Evolutionary conservation across 2,329 filamentous ascomycete genomes (phyloP).

Genomic region (Scorias spongiosa): DNA sequence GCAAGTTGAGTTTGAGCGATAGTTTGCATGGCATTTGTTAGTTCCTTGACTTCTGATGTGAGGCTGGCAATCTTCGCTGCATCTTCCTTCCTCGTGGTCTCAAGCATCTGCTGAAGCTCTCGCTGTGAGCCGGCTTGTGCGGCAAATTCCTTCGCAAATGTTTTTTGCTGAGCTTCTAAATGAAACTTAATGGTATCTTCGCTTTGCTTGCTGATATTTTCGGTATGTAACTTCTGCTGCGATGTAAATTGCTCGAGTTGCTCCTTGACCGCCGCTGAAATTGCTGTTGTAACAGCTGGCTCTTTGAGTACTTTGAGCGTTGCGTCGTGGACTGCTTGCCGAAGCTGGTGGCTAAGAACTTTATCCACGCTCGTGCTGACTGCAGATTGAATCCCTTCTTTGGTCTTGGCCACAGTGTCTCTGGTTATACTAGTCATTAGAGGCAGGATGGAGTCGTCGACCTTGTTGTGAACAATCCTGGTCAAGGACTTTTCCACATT

Average conservation of each 20-base stretch:
- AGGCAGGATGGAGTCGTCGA: constrained; percentile 62
- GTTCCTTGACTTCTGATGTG: constrained; percentile 47
- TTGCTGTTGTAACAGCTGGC: constrained; percentile 51
- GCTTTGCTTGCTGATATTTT: neutral
- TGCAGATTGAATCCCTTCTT: constrained; percentile 52
- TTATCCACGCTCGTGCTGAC: constrained; percentile 46
- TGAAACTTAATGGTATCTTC: constrained; percentile 1
- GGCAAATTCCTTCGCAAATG: constrained; percentile 53
- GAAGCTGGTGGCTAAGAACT: constrained; percentile 57
- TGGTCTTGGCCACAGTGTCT: constrained; percentile 42
- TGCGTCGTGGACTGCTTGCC: constrained; percentile 50
- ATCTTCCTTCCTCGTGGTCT: constrained; percentile 38
- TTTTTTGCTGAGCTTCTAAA: constrained; percentile 27
- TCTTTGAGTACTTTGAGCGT: constrained; percentile 56
- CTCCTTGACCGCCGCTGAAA: constrained; percentile 54
- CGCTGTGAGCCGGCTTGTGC: constrained; percentile 41
- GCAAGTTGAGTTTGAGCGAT: constrained; percentile 55
- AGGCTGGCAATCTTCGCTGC: constrained; percentile 57
- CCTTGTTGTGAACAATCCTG: constrained; percentile 60
- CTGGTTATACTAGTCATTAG: constrained; percentile 52
- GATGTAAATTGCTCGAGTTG: constrained; percentile 49
- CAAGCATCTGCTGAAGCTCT: constrained; percentile 34
- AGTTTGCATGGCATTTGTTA: constrained; percentile 53
- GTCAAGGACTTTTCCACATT: constrained; percentile 63
- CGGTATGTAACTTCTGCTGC: constrained; percentile 11